Evolutionary conservation across 495 filamentous ascomycete genomes (phyloP).

Genomic region (Aspergillus sclerotiicarbonarius): DNA sequence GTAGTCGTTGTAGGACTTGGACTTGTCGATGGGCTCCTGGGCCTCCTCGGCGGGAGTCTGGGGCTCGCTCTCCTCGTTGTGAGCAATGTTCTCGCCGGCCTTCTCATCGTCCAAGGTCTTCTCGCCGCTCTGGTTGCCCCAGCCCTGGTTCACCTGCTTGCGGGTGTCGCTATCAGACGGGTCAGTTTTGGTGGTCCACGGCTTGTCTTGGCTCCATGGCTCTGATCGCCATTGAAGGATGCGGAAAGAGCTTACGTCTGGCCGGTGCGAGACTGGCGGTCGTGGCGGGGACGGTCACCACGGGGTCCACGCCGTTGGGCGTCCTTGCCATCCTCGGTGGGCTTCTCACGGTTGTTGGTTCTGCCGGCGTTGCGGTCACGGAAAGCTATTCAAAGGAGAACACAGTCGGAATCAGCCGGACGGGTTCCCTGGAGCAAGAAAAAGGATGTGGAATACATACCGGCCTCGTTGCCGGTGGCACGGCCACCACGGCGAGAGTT

Average conservation of each 20-base stretch:
- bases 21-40: slow-evolving; percentile 78
- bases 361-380: slow-evolving; percentile 84
- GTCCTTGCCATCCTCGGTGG: slow-evolving; percentile 66
- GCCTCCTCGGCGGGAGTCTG: slow-evolving; percentile 45
- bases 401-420: slow-evolving; percentile 15
- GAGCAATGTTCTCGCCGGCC: slow-evolving; percentile 80
- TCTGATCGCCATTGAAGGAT: not conserved
- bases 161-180: slow-evolving; percentile 66
- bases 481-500: slow-evolving; percentile 58
- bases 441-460: slow-evolving; percentile 50
- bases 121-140: slow-evolving; percentile 78
- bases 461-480: slow-evolving; percentile 75
- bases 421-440: not conserved
- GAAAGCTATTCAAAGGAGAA: slow-evolving; percentile 61
- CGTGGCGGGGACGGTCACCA: slow-evolving; percentile 62
- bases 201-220: too few relatives aligned
- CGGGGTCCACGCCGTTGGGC: slow-evolving; percentile 52
- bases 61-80: slow-evolving; percentile 69
- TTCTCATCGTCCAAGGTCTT: slow-evolving; percentile 85
- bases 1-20: slow-evolving; percentile 83
- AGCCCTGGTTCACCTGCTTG: slow-evolving; percentile 88
- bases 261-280: slow-evolving; percentile 76
- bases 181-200: slow-evolving; percentile 3
- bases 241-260: slow-evolving; percentile 56
- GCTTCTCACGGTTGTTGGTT: slow-evolving; percentile 77